Percentiles rank a stretch among this genome's conserved stretches.
Conservation (phyloP, 495 filamentous ascomycete genomes). For the Penicillium salamii region DNA sequence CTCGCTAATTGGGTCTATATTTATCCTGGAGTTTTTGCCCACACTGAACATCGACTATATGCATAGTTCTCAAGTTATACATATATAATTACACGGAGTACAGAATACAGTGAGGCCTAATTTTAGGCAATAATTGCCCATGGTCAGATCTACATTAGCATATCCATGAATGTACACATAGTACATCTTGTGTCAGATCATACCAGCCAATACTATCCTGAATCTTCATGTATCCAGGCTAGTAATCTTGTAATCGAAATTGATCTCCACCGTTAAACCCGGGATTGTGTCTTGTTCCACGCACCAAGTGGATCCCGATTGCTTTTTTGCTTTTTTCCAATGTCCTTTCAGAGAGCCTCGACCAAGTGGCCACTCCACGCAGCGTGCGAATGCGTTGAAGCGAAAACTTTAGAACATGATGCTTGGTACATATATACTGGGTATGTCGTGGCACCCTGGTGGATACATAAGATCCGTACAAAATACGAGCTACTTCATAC, state of each 20-base stretch:
- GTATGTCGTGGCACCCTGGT: slow-evolving; percentile 2
- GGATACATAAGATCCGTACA: background rate
- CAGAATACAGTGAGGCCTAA: too few relatives aligned
- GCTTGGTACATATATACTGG: background rate
- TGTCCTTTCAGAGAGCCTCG: slow-evolving; percentile 17
- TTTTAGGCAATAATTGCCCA: too few relatives aligned
- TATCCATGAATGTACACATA: too few relatives aligned
- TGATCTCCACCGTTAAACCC: slow-evolving; percentile 22
- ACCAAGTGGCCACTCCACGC: slow-evolving; percentile 6
- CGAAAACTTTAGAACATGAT: background rate
- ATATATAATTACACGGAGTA: background rate
- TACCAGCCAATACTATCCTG: background rate
- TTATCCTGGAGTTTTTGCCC: too few relatives aligned
- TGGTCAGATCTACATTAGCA: too few relatives aligned
- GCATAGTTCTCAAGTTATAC: too few relatives aligned
- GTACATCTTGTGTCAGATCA: background rate
- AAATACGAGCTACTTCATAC: too few relatives aligned
- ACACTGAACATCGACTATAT: too few relatives aligned
- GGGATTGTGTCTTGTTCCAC: slow-evolving; percentile 18
- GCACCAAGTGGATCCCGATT: slow-evolving; percentile 22
- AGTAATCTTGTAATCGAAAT: slow-evolving; percentile 13
- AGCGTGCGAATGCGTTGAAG: slow-evolving; percentile 11
- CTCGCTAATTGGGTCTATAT: slow-evolving; percentile 6
- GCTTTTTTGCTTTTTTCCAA: slow-evolving; percentile 14
- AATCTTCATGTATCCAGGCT: slow-evolving; percentile 6